These are phyloP conservation scores for Warburgia ugandensis DNA, from an alignment of 164 flowering plant genomes.

Conservation along the genomic window DNA sequence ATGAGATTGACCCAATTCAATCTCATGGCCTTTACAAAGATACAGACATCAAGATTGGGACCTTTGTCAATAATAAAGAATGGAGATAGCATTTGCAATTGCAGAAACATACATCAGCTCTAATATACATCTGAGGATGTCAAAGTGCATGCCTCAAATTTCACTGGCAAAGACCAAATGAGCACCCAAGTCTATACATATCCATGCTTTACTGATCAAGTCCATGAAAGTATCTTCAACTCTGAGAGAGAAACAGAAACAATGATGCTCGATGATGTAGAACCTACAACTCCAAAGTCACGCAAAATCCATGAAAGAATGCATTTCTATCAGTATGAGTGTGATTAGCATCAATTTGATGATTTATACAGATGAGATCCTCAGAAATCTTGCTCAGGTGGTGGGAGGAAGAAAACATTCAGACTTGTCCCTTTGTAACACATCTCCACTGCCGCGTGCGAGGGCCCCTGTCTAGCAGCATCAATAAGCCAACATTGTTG, in stretches of 20 bases:
- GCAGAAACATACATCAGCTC: too few relatives aligned
- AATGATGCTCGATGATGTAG: slow-evolving; percentile 16
- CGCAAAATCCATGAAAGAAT: slow-evolving; percentile 20
- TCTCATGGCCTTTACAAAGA: not conserved
- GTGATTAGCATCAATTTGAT: slow-evolving; percentile 6
- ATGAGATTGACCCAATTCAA: not conserved
- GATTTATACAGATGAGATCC: slow-evolving; percentile 8
- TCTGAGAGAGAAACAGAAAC: slow-evolving; percentile 16
- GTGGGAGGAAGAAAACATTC: slow-evolving; percentile 8
- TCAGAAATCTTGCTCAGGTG: slow-evolving; percentile 2
- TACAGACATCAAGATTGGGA: not conserved
- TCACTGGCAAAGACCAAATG: slow-evolving; percentile 16
- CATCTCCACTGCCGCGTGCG: slow-evolving; percentile 56
- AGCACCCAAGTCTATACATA: slow-evolving; percentile 14
- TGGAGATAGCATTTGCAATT: slow-evolving; percentile 12
- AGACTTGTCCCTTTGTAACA: slow-evolving; percentile 45
- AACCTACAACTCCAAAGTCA: slow-evolving; percentile 15
- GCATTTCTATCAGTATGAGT: slow-evolving; percentile 4
- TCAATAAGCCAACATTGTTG: slow-evolving; percentile 56
- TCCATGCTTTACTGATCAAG: slow-evolving; percentile 22
- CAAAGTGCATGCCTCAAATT: slow-evolving; percentile 15
- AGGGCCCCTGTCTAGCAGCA: slow-evolving; percentile 63
- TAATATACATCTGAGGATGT: slow-evolving; percentile 20
- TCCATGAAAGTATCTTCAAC: slow-evolving; percentile 14
- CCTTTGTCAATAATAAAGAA: not conserved